Evolutionary conservation across 148 eudicot genomes (phyloP).

Genomic region (Rhododendron molle): DNA sequence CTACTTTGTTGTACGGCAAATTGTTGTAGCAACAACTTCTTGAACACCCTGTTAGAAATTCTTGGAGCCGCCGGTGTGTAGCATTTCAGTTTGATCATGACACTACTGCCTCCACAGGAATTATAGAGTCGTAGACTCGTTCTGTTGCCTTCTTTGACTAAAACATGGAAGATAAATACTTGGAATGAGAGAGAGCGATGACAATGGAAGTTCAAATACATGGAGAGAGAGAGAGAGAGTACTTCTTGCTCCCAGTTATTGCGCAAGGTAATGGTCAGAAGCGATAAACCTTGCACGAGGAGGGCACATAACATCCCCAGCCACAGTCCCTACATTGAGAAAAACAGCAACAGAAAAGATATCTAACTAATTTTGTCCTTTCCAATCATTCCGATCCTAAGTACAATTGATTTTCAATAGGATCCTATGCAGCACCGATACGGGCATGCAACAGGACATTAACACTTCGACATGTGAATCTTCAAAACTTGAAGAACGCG

Average conservation of each 20-base stretch:
- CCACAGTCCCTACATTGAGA: slow-evolving; percentile 62
- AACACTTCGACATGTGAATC: too few relatives aligned
- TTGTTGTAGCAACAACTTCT: neutral
- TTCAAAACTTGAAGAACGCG: too few relatives aligned
- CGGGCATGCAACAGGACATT: too few relatives aligned
- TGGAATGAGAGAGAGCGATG: neutral
- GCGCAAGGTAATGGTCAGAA: slow-evolving; percentile 40
- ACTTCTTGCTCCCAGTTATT: slow-evolving; percentile 72
- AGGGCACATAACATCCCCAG: slow-evolving; percentile 71
- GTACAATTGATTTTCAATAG: neutral
- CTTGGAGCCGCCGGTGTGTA: neutral
- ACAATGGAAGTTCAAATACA: neutral
- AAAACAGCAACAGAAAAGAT: neutral
- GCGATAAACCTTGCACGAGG: slow-evolving; percentile 53
- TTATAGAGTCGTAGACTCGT: slow-evolving; percentile 38
- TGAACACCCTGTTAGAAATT: neutral
- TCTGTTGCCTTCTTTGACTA: slow-evolving; percentile 59
- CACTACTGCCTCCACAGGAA: slow-evolving; percentile 32
- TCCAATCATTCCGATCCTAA: neutral
- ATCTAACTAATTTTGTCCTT: slow-evolving; percentile 10
- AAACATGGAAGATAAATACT: neutral
- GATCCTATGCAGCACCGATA: too few relatives aligned
- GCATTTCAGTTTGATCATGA: slow-evolving; percentile 24
- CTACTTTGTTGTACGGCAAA: neutral
- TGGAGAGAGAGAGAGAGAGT: neutral